Base-by-base conservation (phyloP, 2,329 filamentous ascomycete species). In the Pseudogymnoascus sp. region DNA sequence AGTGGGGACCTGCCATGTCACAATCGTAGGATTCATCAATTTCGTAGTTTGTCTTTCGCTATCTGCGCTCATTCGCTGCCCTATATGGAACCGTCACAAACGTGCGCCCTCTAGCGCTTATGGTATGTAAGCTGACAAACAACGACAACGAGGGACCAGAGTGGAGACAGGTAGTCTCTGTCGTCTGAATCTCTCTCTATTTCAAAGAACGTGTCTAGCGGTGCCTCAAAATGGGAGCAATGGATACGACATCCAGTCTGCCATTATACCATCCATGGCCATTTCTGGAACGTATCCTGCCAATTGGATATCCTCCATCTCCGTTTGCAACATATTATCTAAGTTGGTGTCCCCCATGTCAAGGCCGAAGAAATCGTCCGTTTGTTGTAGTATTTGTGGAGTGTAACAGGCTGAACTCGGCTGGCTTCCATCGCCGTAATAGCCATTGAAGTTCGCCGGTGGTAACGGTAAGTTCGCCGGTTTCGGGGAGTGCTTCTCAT, bases 171-270 rank as follows among this genome's bases (percentile, higher is more conserved):
- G 28, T 15, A 15, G 28, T 17, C n/a, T 35, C 44, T 26, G 17
- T 15, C 21, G 50, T 57, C n/a, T 33, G 35, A 1, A 21, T 9
- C n/a, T 15, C 28, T 31, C 19, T 21, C 6, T 13, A 35, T 57
- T 53, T 57, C 17, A 28, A 33, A 19, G 2, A 57, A 19, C n/a
- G 5, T 13, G 26, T 7, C 5, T n/a, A 57, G 26, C 1, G 6
- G 19, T 21, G 8, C 28, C 6, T 57, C 28, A 57, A 33, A 57
- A 57, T 57, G 50, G 50, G 28, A 33, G 50, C 28, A 57, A 35
- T 35, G 50, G 50, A 57, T 57, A 57, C 26, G 50, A 57, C 50
- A 57, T 57, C 50, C 50, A 57, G 35, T 57, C 50, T 57, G 50
- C n/a, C 28, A 57, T 57, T 21, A 57, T 57, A 35, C 50, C 28